These are phyloP conservation scores for Thraustotheca clavata DNA, from an alignment of 352 stramenopile genomes.

Conservation along the genomic window DNA sequence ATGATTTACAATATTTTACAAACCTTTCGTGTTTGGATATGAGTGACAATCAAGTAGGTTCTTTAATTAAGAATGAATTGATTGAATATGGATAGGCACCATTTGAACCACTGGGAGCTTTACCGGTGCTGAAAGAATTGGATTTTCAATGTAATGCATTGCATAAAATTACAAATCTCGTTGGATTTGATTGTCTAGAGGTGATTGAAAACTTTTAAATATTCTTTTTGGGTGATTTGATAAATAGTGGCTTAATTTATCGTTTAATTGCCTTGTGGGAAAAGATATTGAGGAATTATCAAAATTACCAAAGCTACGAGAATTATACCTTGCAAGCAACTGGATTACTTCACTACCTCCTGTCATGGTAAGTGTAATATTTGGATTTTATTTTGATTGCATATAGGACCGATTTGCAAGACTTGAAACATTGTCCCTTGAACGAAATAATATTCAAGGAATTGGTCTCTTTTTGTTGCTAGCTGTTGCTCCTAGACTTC, in stretches of 20 bases:
- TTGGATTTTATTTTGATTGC: not conserved
- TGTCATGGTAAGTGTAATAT: constrained; percentile 38
- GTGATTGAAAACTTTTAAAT: constrained; percentile 19
- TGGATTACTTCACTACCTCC: constrained; percentile 55
- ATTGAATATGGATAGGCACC: constrained; percentile 27
- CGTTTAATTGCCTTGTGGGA: constrained; percentile 61
- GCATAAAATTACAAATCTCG: constrained; percentile 34
- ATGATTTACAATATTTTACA: constrained; percentile 73
- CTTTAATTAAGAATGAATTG: not conserved
- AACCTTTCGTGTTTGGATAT: constrained; percentile 65
- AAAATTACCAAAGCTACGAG: constrained; percentile 60
- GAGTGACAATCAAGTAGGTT: constrained; percentile 66
- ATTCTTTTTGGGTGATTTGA: not conserved
- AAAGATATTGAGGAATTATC: constrained; percentile 61
- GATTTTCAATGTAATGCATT: constrained; percentile 78
- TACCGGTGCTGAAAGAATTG: constrained; percentile 55
- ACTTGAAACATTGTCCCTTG: constrained; percentile 66
- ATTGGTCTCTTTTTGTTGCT: constrained; percentile 66
- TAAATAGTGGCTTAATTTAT: constrained; percentile 41
- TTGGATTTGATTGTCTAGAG: constrained; percentile 58
- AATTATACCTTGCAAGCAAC: constrained; percentile 71
- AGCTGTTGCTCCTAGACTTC: constrained; percentile 46
- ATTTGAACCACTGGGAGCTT: constrained; percentile 53
- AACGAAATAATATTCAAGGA: constrained; percentile 63
- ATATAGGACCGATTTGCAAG: constrained; percentile 38